Evolutionary conservation across 2,329 filamentous ascomycete species (phyloP).

Genomic region (Penicillium sp.): DNA sequence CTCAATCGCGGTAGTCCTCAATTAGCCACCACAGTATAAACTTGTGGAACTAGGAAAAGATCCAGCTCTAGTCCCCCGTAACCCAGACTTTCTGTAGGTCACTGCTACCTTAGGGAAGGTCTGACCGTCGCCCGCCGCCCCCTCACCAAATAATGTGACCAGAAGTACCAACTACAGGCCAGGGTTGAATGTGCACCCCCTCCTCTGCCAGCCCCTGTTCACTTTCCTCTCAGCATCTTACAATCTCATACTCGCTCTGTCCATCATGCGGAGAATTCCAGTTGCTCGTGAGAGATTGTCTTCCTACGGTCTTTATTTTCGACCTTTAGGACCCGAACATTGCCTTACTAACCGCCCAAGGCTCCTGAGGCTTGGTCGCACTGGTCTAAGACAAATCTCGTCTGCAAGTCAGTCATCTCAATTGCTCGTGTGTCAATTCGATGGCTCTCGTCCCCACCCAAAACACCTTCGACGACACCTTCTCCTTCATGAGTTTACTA

Average conservation of each 20-base stretch:
- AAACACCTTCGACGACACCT: background rate
- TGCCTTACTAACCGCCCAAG: constrained; percentile 8
- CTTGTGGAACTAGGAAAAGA: background rate
- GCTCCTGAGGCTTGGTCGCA: background rate
- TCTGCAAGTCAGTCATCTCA: background rate
- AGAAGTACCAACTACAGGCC: constrained; percentile 16
- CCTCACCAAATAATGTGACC: constrained; percentile 4
- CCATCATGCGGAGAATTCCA: constrained; percentile 26
- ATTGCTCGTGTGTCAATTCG: background rate
- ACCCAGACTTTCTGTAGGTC: constrained; percentile 1
- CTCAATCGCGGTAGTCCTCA: background rate
- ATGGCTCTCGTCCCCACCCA: background rate
- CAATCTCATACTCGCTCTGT: background rate
- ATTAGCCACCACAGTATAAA: background rate
- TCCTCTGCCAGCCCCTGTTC: constrained; percentile 9
- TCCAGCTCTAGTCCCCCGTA: background rate
- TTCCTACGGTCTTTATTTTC: constrained; percentile 29
- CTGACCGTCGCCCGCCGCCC: background rate
- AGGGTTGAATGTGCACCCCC: constrained; percentile 19
- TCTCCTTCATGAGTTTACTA: background rate
- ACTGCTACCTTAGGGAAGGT: constrained; percentile 6
- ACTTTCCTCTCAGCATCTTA: constrained; percentile 1
- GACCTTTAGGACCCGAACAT: constrained; percentile 15
- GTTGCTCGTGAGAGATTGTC: constrained; percentile 27
- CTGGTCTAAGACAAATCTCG: constrained; percentile 4